Conservation (phyloP, 2,329 filamentous ascomycete species). For the Alternaria hordeiaustralica region DNA sequence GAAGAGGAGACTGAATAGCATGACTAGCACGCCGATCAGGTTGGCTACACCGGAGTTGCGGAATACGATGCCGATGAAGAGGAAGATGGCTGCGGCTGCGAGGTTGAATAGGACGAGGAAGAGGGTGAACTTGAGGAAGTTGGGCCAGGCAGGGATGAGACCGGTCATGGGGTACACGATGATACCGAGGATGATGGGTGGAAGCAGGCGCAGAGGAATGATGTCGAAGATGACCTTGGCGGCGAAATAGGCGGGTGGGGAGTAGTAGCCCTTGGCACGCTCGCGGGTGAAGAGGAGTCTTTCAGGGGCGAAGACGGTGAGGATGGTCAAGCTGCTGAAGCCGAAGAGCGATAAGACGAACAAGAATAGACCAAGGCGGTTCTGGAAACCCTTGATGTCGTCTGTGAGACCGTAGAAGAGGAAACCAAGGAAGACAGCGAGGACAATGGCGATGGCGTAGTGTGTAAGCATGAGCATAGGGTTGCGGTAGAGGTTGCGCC, state of each 20-base stretch:
- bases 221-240: constrained; percentile 99
- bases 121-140: constrained; percentile 91
- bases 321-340: constrained; percentile 91
- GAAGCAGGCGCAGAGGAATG: constrained; percentile 89
- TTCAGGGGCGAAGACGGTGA: constrained; percentile 92
- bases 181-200: constrained; percentile 90
- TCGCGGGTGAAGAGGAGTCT: constrained; percentile 90
- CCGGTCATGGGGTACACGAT: constrained; percentile 99
- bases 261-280: constrained; percentile 95
- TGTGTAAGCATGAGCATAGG: constrained; percentile 98
- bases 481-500: constrained; percentile 97
- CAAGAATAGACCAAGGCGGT: constrained; percentile 95
- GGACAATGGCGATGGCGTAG: constrained; percentile 93
- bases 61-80: constrained; percentile 96
- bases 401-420: constrained; percentile 96
- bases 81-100: constrained; percentile 87
- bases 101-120: constrained; percentile 96
- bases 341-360: constrained; percentile 95
- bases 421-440: constrained; percentile 92
- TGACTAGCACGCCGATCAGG: constrained; percentile 90
- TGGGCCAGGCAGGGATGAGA: constrained; percentile 76
- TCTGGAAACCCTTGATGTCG: constrained; percentile 97
- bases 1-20: constrained; percentile 96
- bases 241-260: constrained; percentile 89
- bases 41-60: constrained; percentile 91